Base-by-base conservation (phyloP, 306 rosid genomes). In the Medicago lupulina region DNA sequence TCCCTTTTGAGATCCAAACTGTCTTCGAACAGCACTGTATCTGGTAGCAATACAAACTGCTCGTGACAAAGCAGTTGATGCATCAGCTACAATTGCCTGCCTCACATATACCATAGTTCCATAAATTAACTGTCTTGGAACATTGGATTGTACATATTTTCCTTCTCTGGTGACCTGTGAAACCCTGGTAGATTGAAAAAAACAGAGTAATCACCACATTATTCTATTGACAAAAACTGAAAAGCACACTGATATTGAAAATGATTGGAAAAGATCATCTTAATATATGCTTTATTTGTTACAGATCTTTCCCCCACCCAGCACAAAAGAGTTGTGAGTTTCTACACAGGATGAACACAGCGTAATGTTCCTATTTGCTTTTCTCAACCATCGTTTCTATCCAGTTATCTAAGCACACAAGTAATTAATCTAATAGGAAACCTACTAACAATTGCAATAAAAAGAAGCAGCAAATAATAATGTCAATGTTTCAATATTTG, bases 11-110 rank as follows among this genome's bases (percentile, higher is more conserved):
- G 93, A 82, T 46, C 97, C 99, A 83, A 95, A 95, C 66, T 95
- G 99, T 77, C 99, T 82, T 68, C 99, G 91, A 84, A 95, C 97
- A 73, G 96, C 96, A 83, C 99, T 95, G 69, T 92, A 95, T 83
- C 99, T 90, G 21, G 99, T 95, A 70, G 99, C 97, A 83, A 95
- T 95, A 78, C 99, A 95, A 68, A 92, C 96, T 66, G 97, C 99
- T 49, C 97, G 88, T 6, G 99, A 92, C 85, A 95, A 87, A 70
- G 97, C 97, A 81, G 25, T 41, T 0, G 99, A 92, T 71, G 99
- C 99, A 86, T 95, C 97, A 75, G 86, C 46, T 14, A 95, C 99
- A 77, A 95, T 95, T 18, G 86, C 70, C 79, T 95, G 92, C 57
- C 99, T 86, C 82, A 92, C 97, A 79, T 4, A 87, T 18, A 95